Evolutionary conservation across 345 rosid species (phyloP), one percentile per base, ranked within the genome.

Genomic region (Salix dunnii): DNA sequence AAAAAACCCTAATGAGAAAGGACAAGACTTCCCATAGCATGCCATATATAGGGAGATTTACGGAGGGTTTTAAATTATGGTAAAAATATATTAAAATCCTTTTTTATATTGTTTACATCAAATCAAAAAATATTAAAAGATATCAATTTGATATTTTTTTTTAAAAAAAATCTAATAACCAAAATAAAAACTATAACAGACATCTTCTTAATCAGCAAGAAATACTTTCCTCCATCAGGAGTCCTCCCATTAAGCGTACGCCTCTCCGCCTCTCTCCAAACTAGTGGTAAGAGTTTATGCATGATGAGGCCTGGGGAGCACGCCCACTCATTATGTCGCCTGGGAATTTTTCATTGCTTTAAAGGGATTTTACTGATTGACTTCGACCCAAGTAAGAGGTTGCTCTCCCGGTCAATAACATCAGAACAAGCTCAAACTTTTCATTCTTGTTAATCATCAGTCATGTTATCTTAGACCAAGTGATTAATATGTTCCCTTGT

Each of bases 321-420:
- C 91, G 91, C 91, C 82, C 84, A 84, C 85, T 88, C 82, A 86
- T 88, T 79, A 70, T 86, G 91, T 86, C 85, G 61, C 66, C n/a
- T 48, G 67, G 64, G 43, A 70, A 42, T n/a, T 36, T 68, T 74
- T 70, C 74, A 84, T 88, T 84, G 88, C 88, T 87, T 85, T 48
- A 35, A 82, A 82, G 86, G 76, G 63, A 80, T 76, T 78, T 42
- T 82, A 75, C 77, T 80, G 83, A 78, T 84, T 79, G 85, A 82
- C 80, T 81, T 83, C 82, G 74, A 72, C 78, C 82, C 79, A 84
- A 82, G 76, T 73, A 70, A 87, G 67, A 67, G 66, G 28, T 38
- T 74, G 70, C 65, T 58, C 43, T 46, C 79, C 67, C 43, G 77
- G 81, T 79, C 64, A 74, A 69, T 67, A 72, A 74, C 82, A 82